Evolutionary conservation across 345 rosid genomes (phyloP).

Genomic region (Linum trigynum): DNA sequence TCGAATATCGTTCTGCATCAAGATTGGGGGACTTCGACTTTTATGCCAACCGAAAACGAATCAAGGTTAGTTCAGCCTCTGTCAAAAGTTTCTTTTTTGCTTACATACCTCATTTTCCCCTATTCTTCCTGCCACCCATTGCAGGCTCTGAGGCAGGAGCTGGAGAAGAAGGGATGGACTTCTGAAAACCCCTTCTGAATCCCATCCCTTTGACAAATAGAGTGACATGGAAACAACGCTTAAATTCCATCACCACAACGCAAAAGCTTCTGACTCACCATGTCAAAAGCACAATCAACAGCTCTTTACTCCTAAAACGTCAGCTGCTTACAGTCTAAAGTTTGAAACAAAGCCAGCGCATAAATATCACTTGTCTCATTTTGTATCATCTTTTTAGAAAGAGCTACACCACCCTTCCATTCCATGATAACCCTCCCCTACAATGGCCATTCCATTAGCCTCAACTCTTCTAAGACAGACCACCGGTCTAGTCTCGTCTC

Average conservation of each 20-base stretch:
- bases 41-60: constrained; percentile 67
- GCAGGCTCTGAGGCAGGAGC: constrained; percentile 44
- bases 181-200: constrained; percentile 37
- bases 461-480: too few relatives aligned
- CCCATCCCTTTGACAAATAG: too few relatives aligned
- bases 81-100: not conserved
- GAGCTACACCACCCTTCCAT: too few relatives aligned
- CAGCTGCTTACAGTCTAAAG: not conserved
- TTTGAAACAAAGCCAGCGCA: not conserved
- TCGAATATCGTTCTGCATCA: constrained; percentile 81
- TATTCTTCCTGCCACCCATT: not conserved
- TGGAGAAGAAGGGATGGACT: constrained; percentile 81
- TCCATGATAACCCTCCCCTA: too few relatives aligned
- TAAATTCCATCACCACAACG: too few relatives aligned
- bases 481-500: constrained; percentile 47
- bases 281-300: not conserved
- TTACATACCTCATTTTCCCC: not conserved
- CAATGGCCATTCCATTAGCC: too few relatives aligned
- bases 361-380: too few relatives aligned
- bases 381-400: too few relatives aligned
- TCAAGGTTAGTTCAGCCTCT: constrained; percentile 33
- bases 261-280: too few relatives aligned
- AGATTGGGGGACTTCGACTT: constrained; percentile 74
- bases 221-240: too few relatives aligned
- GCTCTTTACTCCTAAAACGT: not conserved